Evolutionary conservation across 2,329 filamentous ascomycete genomes (phyloP).

Genomic region (Metarhizium guizhouense): DNA sequence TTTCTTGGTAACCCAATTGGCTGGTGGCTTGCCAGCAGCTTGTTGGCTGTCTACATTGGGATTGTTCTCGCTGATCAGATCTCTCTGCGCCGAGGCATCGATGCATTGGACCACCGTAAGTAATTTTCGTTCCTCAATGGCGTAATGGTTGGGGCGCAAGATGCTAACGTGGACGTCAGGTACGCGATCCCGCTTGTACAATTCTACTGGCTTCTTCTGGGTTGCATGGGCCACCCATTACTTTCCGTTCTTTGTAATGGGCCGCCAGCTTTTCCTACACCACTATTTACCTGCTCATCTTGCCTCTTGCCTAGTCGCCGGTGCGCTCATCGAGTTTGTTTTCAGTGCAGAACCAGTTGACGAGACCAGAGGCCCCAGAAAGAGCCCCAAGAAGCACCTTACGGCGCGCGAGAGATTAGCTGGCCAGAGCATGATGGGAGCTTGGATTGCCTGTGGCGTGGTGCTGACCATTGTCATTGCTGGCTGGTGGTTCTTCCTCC

Average conservation of each 20-base stretch:
- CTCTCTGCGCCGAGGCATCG: conserved; percentile 83
- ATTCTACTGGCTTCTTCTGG: conserved; percentile 99
- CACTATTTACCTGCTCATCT: conserved; percentile 95
- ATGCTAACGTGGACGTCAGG: conserved; percentile 41
- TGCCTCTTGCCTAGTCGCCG: conserved; percentile 81
- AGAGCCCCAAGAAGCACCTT: conserved; percentile 47
- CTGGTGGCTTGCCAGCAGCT: conserved; percentile 92
- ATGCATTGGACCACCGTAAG: conserved; percentile 89
- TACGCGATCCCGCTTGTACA: conserved; percentile 88
- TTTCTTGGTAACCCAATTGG: conserved; percentile 95
- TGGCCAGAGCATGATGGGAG: conserved; percentile 64
- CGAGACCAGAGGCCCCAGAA: conserved; percentile 32
- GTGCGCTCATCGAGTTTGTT: conserved; percentile 88
- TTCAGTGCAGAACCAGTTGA: conserved; percentile 74
- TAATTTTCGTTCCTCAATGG: conserved; percentile 16
- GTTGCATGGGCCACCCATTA: conserved; percentile 96
- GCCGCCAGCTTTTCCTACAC: conserved; percentile 93
- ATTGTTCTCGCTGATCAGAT: conserved; percentile 90
- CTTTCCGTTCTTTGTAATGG: conserved; percentile 96
- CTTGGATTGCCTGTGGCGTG: conserved; percentile 69
- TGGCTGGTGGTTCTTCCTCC: conserved; percentile 89
- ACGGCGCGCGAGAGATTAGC: conserved; percentile 77
- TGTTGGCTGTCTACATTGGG: conserved; percentile 87
- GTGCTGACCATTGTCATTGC: conserved; percentile 61
- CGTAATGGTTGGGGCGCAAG: neutral